phyloP scores from a whole-genome alignment of 2,329 filamentous ascomycete species.

The Aspergillus transmontanensis region DNA sequence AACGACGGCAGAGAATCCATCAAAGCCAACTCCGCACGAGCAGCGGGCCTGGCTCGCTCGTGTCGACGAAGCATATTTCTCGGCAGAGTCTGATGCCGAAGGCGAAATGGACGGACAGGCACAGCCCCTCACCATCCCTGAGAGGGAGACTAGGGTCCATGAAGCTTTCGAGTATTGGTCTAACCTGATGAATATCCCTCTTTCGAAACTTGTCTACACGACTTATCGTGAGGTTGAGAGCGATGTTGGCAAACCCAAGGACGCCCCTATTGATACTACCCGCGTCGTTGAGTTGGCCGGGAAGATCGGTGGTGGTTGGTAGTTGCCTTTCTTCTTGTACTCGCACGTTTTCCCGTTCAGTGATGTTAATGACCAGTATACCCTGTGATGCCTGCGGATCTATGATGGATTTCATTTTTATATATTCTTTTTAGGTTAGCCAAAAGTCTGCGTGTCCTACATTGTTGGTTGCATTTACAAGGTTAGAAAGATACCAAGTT shows the following conservation, averaged over 20 bases:
- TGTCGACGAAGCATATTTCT: conserved; percentile 90
- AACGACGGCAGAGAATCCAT: conserved; percentile 26
- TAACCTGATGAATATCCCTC: conserved; percentile 66
- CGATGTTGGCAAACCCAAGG: conserved; percentile 79
- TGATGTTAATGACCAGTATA: conserved; percentile 23
- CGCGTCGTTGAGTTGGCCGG: conserved; percentile 85
- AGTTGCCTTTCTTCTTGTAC: conserved; percentile 27
- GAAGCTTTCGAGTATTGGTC: conserved; percentile 77
- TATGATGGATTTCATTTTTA: neutral
- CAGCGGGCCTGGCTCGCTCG: conserved; percentile 83
- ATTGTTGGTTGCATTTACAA: conserved; percentile 11
- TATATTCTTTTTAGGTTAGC: neutral
- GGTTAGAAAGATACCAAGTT: conserved; percentile 22
- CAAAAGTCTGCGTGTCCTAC: neutral
- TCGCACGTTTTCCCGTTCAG: neutral
- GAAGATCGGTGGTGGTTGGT: conserved; percentile 94
- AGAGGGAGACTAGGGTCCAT: conserved; percentile 52
- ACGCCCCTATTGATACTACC: conserved; percentile 66
- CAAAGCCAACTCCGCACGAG: conserved; percentile 70
- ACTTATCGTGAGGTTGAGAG: conserved; percentile 91
- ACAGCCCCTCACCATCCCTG: conserved; percentile 27
- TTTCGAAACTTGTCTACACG: conserved; percentile 76
- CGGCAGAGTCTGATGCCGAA: conserved; percentile 62
- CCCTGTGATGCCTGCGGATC: conserved; percentile 12
- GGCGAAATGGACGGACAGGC: conserved; percentile 31